Conservation (phyloP, 2,329 filamentous ascomycete species). For the Exophiala aquamarina region DNA sequence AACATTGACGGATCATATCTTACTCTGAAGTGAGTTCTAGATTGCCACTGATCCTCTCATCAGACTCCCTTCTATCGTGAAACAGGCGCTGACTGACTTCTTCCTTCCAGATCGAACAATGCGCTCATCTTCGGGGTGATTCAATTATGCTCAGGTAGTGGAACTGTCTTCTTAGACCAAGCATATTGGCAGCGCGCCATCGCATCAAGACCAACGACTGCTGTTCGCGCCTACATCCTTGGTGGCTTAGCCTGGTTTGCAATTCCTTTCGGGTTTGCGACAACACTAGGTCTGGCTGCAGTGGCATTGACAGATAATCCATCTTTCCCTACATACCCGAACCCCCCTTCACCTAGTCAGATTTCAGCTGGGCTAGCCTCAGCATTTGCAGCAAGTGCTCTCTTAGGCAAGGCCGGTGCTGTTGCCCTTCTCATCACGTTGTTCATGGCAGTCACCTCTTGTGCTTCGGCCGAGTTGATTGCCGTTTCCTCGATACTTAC, state of each 20-base stretch:
- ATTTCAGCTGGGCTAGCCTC: conserved; percentile 29
- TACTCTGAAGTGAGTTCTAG: conserved; percentile 53
- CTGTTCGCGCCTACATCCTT: conserved; percentile 39
- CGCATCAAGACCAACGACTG: conserved; percentile 37
- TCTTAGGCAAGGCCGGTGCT: conserved; percentile 30
- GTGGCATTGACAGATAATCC: conserved; percentile 45
- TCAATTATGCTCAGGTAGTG: conserved; percentile 39
- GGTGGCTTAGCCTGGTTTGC: conserved; percentile 51
- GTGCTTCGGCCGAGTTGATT: conserved; percentile 79
- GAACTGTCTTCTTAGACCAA: conserved; percentile 41
- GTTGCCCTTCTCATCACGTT: conserved; percentile 29
- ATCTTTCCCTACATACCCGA: conserved; percentile 41
- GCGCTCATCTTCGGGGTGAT: conserved; percentile 47
- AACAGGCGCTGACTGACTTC: no score
- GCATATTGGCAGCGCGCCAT: conserved; percentile 51
- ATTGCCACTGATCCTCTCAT: no score
- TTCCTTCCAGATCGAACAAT: conserved; percentile 33
- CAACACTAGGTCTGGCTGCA: conserved; percentile 47
- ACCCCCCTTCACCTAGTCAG: conserved; percentile 24
- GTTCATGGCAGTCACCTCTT: conserved; percentile 65
- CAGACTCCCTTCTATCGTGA: no score
- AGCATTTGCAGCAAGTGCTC: conserved; percentile 27
- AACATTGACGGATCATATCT: conserved; percentile 56
- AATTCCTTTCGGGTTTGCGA: conserved; percentile 49
- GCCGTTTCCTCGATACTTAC: conserved; percentile 85